Evolutionary conservation across 129 eudicot genomes (phyloP).

Genomic region (Solidago caesia): DNA sequence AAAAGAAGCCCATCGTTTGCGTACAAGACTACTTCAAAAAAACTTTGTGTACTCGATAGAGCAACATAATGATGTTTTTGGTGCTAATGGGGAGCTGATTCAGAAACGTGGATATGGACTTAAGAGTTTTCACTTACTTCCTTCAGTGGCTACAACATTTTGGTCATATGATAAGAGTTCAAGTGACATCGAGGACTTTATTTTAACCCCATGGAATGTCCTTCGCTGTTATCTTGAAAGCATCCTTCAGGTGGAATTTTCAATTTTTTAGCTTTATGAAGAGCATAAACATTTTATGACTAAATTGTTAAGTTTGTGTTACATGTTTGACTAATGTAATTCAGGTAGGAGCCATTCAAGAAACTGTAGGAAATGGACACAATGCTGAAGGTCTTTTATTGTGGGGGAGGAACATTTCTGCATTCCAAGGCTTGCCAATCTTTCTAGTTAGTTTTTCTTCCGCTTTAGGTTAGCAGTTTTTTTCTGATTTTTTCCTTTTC

Average conservation of each 20-base stretch:
- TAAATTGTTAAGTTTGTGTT: not conserved
- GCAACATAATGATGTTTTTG: slow-evolving; percentile 39
- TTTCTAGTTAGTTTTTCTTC: slow-evolving; percentile 62
- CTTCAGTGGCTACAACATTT: slow-evolving; percentile 43
- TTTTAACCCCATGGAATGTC: slow-evolving; percentile 89
- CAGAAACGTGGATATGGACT: slow-evolving; percentile 44
- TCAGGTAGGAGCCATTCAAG: slow-evolving; percentile 75
- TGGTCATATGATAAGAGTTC: slow-evolving; percentile 42
- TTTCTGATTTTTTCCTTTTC: not conserved
- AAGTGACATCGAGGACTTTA: slow-evolving; percentile 42
- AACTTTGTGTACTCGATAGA: slow-evolving; percentile 53
- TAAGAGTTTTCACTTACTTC: slow-evolving; percentile 43
- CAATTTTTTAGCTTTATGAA: slow-evolving; percentile 10
- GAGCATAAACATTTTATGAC: not conserved
- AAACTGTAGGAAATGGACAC: slow-evolving; percentile 73
- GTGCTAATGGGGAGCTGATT: slow-evolving; percentile 44
- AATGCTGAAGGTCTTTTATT: slow-evolving; percentile 80
- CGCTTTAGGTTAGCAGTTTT: slow-evolving; percentile 52
- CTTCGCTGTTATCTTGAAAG: slow-evolving; percentile 92
- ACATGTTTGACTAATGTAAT: slow-evolving; percentile 28
- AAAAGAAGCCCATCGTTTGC: slow-evolving; percentile 80
- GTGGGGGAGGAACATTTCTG: slow-evolving; percentile 72
- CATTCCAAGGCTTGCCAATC: slow-evolving; percentile 58
- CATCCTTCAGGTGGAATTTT: slow-evolving; percentile 68
- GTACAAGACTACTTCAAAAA: slow-evolving; percentile 62